Evolutionary conservation across 371 early-diverging fungal species (phyloP).

Genomic region (Catenaria anguillulae): DNA sequence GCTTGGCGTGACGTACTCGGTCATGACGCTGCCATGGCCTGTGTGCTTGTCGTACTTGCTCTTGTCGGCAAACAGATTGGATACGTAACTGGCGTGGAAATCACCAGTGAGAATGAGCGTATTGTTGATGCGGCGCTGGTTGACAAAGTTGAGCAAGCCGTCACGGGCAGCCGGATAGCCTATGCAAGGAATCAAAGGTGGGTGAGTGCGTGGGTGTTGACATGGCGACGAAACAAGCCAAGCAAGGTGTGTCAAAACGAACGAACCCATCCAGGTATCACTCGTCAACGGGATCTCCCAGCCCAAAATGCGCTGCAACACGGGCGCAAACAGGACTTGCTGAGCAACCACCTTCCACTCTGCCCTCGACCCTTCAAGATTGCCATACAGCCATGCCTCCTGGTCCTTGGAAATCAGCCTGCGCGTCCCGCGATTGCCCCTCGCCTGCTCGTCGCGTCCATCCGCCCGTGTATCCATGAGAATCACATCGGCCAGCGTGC

Average conservation of each 20-base stretch:
- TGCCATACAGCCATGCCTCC: conserved; percentile 17
- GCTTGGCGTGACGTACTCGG: neutral
- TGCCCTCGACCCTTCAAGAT: conserved; percentile 11
- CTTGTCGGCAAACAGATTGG: too few species aligned
- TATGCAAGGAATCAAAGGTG: too few species aligned
- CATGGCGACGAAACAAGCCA: too few species aligned
- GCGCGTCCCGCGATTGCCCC: neutral
- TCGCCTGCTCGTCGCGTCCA: conserved; percentile 13
- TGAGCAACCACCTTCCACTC: conserved; percentile 23
- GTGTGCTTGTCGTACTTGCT: neutral
- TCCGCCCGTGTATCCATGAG: conserved; percentile 25
- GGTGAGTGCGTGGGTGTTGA: too few species aligned
- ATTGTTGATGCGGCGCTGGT: neutral
- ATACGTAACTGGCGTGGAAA: neutral
- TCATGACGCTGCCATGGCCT: neutral
- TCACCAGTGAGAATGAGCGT: conserved; percentile 1
- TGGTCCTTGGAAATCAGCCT: conserved; percentile 16
- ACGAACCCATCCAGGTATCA: neutral
- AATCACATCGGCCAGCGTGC: conserved; percentile 20
- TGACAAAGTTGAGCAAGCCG: neutral
- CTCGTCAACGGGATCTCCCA: too few species aligned
- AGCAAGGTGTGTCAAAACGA: too few species aligned
- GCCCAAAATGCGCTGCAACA: neutral
- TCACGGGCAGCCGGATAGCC: neutral
- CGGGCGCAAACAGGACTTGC: conserved; percentile 18